phyloP scores from a whole-genome alignment of 169 alveolate species.

The Babesia divergens region DNA sequence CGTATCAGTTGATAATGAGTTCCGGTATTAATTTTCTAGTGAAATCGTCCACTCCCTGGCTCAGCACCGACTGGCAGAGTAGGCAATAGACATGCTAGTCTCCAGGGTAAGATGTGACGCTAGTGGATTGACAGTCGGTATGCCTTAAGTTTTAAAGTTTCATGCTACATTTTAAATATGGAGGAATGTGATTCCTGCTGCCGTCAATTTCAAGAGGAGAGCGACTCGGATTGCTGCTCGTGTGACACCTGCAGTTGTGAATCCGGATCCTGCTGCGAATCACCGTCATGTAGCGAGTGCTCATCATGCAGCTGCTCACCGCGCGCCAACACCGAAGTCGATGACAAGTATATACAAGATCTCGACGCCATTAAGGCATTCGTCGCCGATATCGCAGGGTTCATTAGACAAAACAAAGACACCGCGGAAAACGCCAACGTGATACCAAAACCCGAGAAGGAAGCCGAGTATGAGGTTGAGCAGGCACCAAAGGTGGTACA shows the following conservation, averaged over 20 bases:
- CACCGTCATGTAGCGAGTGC: background rate
- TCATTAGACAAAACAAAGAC: constrained; percentile 19
- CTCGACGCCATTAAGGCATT: constrained; percentile 12
- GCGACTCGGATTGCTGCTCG: constrained; percentile 44
- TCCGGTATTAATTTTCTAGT: too few relatives aligned
- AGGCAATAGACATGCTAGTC: background rate
- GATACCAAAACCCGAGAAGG: background rate
- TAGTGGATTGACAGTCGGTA: background rate
- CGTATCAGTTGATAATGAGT: too few relatives aligned
- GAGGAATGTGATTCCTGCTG: constrained; percentile 10
- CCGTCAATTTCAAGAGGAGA: background rate
- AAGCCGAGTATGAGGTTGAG: background rate
- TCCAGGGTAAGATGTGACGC: background rate
- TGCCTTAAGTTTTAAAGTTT: background rate
- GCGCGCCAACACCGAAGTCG: background rate
- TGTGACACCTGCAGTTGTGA: constrained; percentile 35
- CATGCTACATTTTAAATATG: background rate
- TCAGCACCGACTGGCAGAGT: background rate
- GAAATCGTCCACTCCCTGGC: too few relatives aligned
- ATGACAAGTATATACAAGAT: background rate
- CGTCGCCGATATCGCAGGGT: constrained; percentile 20
- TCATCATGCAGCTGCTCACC: constrained; percentile 39
- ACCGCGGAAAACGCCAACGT: background rate
- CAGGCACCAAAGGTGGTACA: background rate
- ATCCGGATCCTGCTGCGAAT: constrained; percentile 18